Evolutionary conservation across 1,284 basidiomycete genomes (phyloP), one percentile per base, ranked within the genome.

Genomic region (Melampsora occidentalis): DNA sequence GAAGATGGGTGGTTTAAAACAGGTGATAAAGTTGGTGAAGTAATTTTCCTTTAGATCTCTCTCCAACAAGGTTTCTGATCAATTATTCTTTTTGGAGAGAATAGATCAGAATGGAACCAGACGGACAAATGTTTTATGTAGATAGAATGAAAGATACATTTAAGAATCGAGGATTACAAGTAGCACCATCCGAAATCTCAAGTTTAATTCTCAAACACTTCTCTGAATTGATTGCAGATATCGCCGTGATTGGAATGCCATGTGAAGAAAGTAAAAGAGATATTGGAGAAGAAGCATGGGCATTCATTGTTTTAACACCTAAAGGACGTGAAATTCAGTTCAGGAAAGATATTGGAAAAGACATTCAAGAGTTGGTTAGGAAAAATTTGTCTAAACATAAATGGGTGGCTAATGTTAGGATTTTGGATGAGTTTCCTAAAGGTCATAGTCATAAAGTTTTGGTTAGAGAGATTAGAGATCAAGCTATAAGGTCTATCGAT

Each of bases 131-230:
- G 14, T 39, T 57, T 22, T 57, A 69, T 57, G 22, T 69, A 31
- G 68, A 69, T 39, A 49, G 68, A 16, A 49, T 69, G 5, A 69
- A 69, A 69, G 68, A 69, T 57, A 69, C 68, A 22, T 78, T 80
- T 77, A 80, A 80, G 61, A 79, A 79, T 71, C 79, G 79, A 63
- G 80, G 79, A 46, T 63, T 33, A 51, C 18, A 70, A 90, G 92
- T 94, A 18, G 88, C 92, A 0, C 92, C 92, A 0, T 91, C 92
- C 0, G 92, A 93, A 80, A 85, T 94, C 1, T 92, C 94, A 81
- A 86, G 87, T 51, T 82, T 92, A 0, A 86, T 94, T 1, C 83
- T 93, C 18, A 63, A 76, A 10, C 53, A 64, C 51, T 62, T 51
- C 22, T 79, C 75, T 49, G 79, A 77, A 1, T 67, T 53, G 69